Conservation (phyloP, 2,329 filamentous ascomycete species). For the Aureobasidium musti region DNA sequence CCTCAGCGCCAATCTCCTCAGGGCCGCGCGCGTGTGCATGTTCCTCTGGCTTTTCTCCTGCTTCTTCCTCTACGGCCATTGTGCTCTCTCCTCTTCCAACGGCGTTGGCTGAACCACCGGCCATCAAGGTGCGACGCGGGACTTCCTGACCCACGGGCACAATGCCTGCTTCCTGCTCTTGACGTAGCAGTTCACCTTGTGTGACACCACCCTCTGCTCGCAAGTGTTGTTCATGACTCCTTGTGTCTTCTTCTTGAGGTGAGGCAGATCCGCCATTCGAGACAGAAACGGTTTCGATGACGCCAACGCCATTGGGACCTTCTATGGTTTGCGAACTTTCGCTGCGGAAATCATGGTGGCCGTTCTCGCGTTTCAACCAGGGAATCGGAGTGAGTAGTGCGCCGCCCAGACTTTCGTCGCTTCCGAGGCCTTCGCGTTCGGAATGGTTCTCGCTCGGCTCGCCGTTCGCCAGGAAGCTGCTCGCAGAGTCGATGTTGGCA, state of each 20-base stretch:
- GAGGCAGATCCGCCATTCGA: constrained; percentile 62
- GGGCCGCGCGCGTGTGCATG: constrained; percentile 80
- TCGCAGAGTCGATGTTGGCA: constrained; percentile 46
- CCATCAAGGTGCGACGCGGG: constrained; percentile 38
- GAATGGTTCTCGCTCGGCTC: constrained; percentile 63
- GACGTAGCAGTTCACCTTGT: constrained; percentile 80
- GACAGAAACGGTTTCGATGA: constrained; percentile 78
- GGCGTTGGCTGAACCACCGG: constrained; percentile 34
- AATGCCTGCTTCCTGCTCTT: constrained; percentile 80
- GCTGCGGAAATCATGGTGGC: constrained; percentile 60
- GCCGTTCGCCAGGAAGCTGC: constrained; percentile 51
- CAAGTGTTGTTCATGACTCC: constrained; percentile 37
- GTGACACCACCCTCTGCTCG: constrained; percentile 61
- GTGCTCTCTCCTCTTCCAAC: constrained; percentile 37
- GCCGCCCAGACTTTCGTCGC: constrained; percentile 85
- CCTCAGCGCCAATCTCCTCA: constrained; percentile 78
- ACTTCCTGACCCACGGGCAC: constrained; percentile 65
- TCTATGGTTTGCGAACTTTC: constrained; percentile 80
- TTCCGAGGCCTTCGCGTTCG: constrained; percentile 61
- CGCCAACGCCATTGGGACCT: constrained; percentile 74
- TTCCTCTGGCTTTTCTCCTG: constrained; percentile 55
- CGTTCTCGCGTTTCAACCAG: constrained; percentile 61
- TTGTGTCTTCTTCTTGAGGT: constrained; percentile 28
- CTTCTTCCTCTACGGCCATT: constrained; percentile 43
- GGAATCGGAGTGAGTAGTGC: constrained; percentile 91